Evolutionary conservation across 1,284 basidiomycete species (phyloP), one percentile per base, ranked within the genome.

Genomic region (Sanghuangporus baumii): DNA sequence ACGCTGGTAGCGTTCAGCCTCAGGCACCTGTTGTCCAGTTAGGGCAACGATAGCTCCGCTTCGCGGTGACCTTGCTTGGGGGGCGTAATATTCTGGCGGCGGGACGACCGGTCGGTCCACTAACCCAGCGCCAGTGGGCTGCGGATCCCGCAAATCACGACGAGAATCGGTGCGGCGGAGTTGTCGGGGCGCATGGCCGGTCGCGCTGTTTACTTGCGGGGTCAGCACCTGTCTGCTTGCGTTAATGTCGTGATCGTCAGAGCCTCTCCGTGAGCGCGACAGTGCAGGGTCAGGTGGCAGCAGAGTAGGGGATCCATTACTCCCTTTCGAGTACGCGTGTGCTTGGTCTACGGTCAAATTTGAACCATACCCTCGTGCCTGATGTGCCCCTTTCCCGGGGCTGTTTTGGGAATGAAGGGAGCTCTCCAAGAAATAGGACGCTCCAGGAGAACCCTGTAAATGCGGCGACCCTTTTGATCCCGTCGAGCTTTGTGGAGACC

Each of bases 101-200:
- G 52, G 52, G 14, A 54, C 52, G 52, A 54, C 31, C 16, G 52
- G 34, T 36, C 23, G 47, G 14, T 47, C 38, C 16, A 6, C 59
- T 11, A 18, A 3, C 20, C 16, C 43, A n/a, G 43, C 16, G 3
- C 37, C 59, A 36, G n/a, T 12, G 12, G 55, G 57, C 26, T 26
- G 47, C 16, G 26, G 43, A 52, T 60, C 50, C 18, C 48, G 59
- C n/a, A 60, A n/a, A 36, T 26, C 34, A 5, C 59, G 47, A 14
- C 59, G 59, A 14, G 59, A 60, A 26, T 16, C 23, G 7, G 48
- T 60, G 18, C 59, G 59, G 16, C 59, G 59, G 18, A 60, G 37
- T 38, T 60, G 43, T 37, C 52, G 34, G 31, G 14, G 26, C 23
- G 51, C 31, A 8, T 16, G 52, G 20, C 41, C 5, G 41, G 41